Conservation (phyloP, 129 eudicot species). For the Arctium lappa region DNA sequence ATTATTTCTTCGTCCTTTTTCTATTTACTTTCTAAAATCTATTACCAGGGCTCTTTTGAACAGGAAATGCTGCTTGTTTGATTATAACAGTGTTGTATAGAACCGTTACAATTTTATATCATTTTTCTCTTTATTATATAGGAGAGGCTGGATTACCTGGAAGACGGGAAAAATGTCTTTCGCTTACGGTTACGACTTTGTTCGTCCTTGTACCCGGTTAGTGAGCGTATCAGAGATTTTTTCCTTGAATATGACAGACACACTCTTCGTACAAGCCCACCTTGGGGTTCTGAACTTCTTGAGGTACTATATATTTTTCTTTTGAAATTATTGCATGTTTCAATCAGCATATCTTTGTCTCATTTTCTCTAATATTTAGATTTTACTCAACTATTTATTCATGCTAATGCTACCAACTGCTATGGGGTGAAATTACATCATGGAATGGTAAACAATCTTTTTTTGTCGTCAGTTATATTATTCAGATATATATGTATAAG, state of each 20-base stretch:
- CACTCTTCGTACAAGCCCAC: conserved; percentile 96
- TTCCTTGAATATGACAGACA: conserved; percentile 98
- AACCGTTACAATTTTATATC: background rate
- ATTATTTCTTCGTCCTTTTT: background rate
- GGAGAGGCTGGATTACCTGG: conserved; percentile 94
- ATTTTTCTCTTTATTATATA: conserved; percentile 25
- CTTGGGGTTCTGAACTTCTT: conserved; percentile 99
- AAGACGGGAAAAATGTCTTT: conserved; percentile 89
- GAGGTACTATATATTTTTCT: conserved; percentile 48
- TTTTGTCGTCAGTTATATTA: background rate
- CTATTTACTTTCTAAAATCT: background rate
- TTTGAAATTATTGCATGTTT: background rate
- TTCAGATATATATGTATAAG: background rate
- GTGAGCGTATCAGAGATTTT: conserved; percentile 96
- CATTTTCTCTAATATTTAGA: background rate
- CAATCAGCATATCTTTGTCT: background rate
- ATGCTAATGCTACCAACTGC: background rate
- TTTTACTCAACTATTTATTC: background rate
- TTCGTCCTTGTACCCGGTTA: conserved; percentile 85
- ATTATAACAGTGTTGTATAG: background rate
- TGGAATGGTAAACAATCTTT: background rate
- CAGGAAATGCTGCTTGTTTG: background rate
- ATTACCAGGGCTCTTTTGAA: background rate
- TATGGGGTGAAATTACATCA: background rate
- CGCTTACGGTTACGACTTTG: conserved; percentile 83